Percentiles rank a stretch among this genome's conserved stretches.
phyloP scores from a whole-genome alignment of 768 basidiomycete species.

The Trametes gibbosa region DNA sequence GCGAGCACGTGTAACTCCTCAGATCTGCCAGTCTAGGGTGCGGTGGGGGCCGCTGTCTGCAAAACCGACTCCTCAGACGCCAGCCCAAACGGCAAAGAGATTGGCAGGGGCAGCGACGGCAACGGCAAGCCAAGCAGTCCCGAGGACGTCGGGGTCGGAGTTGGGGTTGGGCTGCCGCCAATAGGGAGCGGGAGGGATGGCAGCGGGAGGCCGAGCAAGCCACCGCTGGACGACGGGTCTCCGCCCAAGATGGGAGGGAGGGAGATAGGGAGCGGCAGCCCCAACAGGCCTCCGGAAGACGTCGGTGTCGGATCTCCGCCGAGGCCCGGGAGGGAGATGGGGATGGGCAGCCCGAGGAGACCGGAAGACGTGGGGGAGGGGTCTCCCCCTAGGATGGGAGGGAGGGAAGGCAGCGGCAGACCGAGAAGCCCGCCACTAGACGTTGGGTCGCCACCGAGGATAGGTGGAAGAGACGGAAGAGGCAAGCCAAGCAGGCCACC shows the following conservation, averaged over 20 bases:
- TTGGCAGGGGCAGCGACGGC: no score
- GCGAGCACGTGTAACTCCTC: no score
- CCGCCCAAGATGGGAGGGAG: neutral
- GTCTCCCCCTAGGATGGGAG: neutral
- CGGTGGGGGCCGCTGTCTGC: neutral
- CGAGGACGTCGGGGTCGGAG: neutral
- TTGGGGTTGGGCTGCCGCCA: no score
- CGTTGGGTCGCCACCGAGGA: neutral
- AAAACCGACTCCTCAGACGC: neutral
- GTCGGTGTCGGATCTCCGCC: neutral
- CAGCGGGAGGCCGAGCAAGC: neutral
- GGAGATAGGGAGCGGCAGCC: neutral
- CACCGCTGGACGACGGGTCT: neutral
- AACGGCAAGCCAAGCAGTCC: neutral
- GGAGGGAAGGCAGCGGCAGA: neutral
- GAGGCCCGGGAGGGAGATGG: neutral
- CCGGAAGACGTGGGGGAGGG: neutral
- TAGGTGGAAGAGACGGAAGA: neutral
- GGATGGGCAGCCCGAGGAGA: neutral
- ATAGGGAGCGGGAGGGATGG: neutral
- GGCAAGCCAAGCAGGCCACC: neutral
- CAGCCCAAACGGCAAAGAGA: neutral
- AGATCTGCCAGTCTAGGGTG: no score
- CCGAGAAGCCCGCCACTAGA: neutral
- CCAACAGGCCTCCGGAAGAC: neutral